Conservation (phyloP, 1,139 yeast species). For the Casaregolazyma suthepensis region DNA sequence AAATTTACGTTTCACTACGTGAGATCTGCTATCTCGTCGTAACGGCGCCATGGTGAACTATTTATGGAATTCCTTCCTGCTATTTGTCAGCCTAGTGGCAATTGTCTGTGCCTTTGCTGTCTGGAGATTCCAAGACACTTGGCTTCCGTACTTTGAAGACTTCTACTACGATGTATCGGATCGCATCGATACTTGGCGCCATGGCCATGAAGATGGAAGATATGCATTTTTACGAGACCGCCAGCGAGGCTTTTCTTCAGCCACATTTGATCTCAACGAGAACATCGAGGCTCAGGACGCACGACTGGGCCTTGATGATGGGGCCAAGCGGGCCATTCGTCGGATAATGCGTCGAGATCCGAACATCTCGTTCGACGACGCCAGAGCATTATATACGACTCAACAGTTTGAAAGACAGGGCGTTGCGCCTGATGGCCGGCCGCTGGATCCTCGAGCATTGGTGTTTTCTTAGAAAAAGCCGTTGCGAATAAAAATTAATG, state of each 20-base stretch:
- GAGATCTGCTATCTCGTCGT: background rate
- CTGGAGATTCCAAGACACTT: slow-evolving; percentile 3
- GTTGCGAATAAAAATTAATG: background rate
- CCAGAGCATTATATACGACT: slow-evolving; percentile 51
- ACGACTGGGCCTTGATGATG: slow-evolving; percentile 56
- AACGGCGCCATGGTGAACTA: slow-evolving; percentile 5
- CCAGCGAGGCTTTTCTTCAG: slow-evolving; percentile 61
- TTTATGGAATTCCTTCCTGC: slow-evolving; percentile 7
- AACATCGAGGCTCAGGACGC: slow-evolving; percentile 45
- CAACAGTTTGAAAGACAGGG: slow-evolving; percentile 45
- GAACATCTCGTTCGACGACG: slow-evolving; percentile 58
- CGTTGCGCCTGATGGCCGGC: slow-evolving; percentile 40
- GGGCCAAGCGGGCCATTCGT: slow-evolving; percentile 47
- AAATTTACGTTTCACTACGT: background rate
- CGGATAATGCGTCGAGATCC: slow-evolving; percentile 47
- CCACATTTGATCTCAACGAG: slow-evolving; percentile 49
- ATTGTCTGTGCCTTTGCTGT: slow-evolving; percentile 1
- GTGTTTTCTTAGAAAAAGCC: slow-evolving; percentile 31
- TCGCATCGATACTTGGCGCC: slow-evolving; percentile 3
- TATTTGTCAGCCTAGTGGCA: slow-evolving; percentile 1
- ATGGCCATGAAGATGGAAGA: slow-evolving; percentile 6
- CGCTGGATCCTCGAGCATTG: slow-evolving; percentile 44
- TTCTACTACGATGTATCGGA: slow-evolving; percentile 8
- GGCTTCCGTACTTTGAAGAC: slow-evolving; percentile 7
- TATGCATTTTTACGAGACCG: slow-evolving; percentile 51